Conservation (phyloP, 192 early-diverging fungal species). For the Rhizoclosmatium sp. region DNA sequence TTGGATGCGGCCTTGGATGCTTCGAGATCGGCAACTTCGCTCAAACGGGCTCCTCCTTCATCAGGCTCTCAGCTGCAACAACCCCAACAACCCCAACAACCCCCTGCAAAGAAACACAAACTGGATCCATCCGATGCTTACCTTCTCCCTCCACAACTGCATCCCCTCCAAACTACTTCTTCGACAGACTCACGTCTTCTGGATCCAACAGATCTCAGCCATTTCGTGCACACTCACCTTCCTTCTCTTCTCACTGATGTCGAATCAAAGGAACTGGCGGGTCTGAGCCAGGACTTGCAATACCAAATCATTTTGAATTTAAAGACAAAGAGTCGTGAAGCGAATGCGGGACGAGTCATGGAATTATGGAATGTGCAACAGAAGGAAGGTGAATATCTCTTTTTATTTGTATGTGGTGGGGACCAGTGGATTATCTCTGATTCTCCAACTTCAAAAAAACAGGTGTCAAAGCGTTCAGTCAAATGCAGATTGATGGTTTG, state of each 20-base stretch:
- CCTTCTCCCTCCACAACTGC: conserved; percentile 17
- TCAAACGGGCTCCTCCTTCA: background rate
- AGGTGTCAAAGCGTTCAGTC: conserved; percentile 69
- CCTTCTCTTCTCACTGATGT: conserved; percentile 52
- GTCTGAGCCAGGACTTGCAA: conserved; percentile 69
- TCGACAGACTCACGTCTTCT: conserved; percentile 24
- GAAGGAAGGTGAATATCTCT: conserved; percentile 39
- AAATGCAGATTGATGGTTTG: conserved; percentile 86
- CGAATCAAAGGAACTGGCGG: conserved; percentile 4
- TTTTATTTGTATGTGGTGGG: background rate
- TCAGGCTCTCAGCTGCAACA: background rate
- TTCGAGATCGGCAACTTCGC: background rate
- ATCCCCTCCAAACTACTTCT: conserved; percentile 16
- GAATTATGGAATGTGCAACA: conserved; percentile 61
- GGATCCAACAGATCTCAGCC: conserved; percentile 34
- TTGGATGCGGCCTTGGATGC: background rate
- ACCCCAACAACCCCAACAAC: background rate
- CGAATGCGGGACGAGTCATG: conserved; percentile 59
- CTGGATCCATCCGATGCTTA: conserved; percentile 22
- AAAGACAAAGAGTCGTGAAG: conserved; percentile 79
- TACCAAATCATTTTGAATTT: conserved; percentile 94
- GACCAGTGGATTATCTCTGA: background rate
- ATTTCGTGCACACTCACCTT: conserved; percentile 31
- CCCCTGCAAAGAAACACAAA: background rate
- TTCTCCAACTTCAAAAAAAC: conserved; percentile 72